phyloP scores from a whole-genome alignment of 2,329 filamentous ascomycete genomes.

The Fonsecaea multimorphosa region DNA sequence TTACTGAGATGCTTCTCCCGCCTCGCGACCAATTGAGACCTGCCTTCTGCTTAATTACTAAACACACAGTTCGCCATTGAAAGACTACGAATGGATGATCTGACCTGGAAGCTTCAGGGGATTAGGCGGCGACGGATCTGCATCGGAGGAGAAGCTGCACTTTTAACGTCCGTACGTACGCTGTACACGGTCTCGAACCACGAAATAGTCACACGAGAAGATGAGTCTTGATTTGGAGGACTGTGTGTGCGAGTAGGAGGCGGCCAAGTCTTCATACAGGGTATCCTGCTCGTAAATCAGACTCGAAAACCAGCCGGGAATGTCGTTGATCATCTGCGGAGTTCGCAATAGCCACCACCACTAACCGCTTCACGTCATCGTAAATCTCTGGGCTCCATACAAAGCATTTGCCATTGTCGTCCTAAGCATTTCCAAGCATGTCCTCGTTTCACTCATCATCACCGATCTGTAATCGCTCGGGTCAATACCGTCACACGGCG shows the following conservation, averaged over 20 bases:
- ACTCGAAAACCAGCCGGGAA: background rate
- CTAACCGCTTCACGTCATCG: slow-evolving; percentile 12
- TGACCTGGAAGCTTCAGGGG: background rate
- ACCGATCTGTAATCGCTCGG: slow-evolving; percentile 63
- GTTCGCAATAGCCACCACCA: background rate
- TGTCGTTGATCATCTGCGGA: background rate
- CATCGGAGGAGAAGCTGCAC: background rate
- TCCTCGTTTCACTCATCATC: slow-evolving; percentile 55
- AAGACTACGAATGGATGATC: background rate
- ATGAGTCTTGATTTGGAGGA: slow-evolving; percentile 5
- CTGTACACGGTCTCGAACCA: background rate
- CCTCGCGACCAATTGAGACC: too few relatives aligned
- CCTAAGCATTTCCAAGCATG: background rate
- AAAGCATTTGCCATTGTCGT: slow-evolving; percentile 1
- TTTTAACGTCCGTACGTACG: background rate
- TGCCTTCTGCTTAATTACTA: background rate
- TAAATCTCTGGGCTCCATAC: slow-evolving; percentile 9
- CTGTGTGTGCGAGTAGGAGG: background rate
- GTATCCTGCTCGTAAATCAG: slow-evolving; percentile 6
- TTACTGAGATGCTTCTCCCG: too few relatives aligned
- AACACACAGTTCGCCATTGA: background rate
- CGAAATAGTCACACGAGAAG: background rate
- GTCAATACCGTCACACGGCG: background rate
- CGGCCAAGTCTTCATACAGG: slow-evolving; percentile 3
- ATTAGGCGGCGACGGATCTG: background rate